These are phyloP conservation scores for Anethum foeniculum DNA, from an alignment of 140 eudicot genomes.

Conservation along the genomic window DNA sequence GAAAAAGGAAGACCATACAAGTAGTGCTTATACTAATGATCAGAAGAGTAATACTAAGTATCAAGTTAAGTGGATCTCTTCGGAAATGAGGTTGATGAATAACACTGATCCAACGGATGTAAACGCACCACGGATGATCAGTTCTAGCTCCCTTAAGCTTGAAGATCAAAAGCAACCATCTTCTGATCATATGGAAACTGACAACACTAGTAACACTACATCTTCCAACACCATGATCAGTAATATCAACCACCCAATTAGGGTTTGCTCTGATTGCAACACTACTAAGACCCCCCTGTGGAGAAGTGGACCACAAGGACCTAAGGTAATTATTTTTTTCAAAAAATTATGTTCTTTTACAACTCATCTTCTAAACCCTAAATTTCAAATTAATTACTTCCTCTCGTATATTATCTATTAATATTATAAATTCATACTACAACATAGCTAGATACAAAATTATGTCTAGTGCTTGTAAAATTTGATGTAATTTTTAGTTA, in stretches of 20 bases:
- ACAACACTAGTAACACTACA: conserved; percentile 30
- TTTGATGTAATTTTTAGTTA: too few species aligned
- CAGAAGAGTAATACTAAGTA: neutral
- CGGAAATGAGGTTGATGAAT: conserved; percentile 71
- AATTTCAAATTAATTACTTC: neutral
- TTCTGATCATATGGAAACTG: conserved; percentile 30
- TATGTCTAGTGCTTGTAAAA: too few species aligned
- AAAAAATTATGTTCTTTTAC: neutral
- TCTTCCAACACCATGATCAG: conserved; percentile 24
- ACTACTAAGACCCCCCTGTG: conserved; percentile 97
- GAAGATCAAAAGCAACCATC: conserved; percentile 25
- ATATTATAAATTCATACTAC: too few species aligned
- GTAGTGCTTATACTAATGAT: neutral
- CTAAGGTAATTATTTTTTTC: conserved; percentile 55
- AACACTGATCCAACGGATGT: conserved; percentile 23
- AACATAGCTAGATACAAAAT: too few species aligned
- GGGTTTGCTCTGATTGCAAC: conserved; percentile 90
- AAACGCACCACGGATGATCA: conserved; percentile 9
- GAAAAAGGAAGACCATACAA: conserved; percentile 37
- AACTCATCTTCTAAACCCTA: too few species aligned
- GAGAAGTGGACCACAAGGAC: conserved; percentile 98
- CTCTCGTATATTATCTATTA: neutral
- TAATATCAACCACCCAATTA: conserved; percentile 34
- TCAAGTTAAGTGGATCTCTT: conserved; percentile 70
- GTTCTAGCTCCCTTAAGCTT: conserved; percentile 11